Evolutionary conservation across 2,329 filamentous ascomycete species (phyloP), one percentile per base, ranked within the genome.

Genomic region (Pestalotiopsis sp.): DNA sequence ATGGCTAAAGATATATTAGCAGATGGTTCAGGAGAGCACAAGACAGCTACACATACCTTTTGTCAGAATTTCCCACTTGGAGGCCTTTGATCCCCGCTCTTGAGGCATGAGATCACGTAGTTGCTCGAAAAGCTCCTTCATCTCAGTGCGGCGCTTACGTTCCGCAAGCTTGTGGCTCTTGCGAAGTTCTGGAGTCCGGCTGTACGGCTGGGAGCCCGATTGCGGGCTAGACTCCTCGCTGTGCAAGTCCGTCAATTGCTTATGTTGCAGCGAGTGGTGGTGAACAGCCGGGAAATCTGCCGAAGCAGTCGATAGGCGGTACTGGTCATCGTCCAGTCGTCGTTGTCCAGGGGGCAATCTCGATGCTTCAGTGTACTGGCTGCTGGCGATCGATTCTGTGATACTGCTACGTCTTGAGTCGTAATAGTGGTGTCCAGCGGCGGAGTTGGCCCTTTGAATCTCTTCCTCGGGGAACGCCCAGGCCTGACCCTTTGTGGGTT

Each of bases 61-160:
- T 2, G 92, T 94, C 17, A 97, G 78, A 63, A 95, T 94, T 75
- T 97, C 93, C 93, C 93, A 97, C 75, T 97, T 97, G 73, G 92
- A 95, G 0, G 93, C 93, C 78, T 96, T 97, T 27, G 91, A 92
- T 1, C 93, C 93, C 17, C 93, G 89, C 74, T 93, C 93, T 73
- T 94, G 92, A 1, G 93, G 93, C 82, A 95, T 91, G 49, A 94
- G 84, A 72, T 92, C 91, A 73, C 93, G 89, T 9, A 96, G 82
- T 73, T 93, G 91, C 72, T 96, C 93, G 76, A 96, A 96, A 0
- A 96, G 82, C 75, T 93, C 91, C 81, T 96, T 96, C 93, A 96
- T 96, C 78, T 96, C 93, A 9, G 93, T 95, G 70, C 93, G 85
- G 52, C 93, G 88, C 82, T 96, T 96, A 49, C 93, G 87, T 80